These are phyloP conservation scores for Jacaranda mimosifolia DNA, from an alignment of 257 asterid genomes.

Conservation along the genomic window DNA sequence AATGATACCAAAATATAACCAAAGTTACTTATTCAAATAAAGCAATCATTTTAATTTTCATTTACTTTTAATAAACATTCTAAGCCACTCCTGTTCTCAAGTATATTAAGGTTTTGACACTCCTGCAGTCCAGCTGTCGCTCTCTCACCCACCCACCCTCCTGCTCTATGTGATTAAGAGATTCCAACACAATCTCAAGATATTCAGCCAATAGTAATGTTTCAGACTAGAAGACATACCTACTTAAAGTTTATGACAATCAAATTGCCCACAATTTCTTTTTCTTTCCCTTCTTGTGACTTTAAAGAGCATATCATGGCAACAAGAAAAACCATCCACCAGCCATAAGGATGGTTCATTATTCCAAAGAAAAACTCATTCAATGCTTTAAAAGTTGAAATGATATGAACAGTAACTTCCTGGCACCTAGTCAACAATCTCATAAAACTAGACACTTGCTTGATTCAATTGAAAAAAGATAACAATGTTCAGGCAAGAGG, in stretches of 20 bases:
- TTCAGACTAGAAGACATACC: conserved; percentile 4
- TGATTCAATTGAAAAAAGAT: not conserved
- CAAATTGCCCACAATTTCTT: not conserved
- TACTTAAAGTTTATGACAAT: not conserved
- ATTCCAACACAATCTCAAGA: not conserved
- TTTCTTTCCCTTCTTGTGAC: not conserved
- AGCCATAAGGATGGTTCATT: too few relatives aligned
- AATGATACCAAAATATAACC: too few relatives aligned
- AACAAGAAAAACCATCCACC: too few relatives aligned
- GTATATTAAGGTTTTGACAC: not conserved
- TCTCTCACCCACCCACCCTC: not conserved
- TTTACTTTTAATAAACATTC: not conserved
- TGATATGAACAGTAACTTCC: too few relatives aligned
- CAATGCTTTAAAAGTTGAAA: not conserved
- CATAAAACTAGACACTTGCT: not conserved
- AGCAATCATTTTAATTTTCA: too few relatives aligned
- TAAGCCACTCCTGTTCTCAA: not conserved
- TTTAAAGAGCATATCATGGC: conserved; percentile 3
- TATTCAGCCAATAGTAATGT: not conserved
- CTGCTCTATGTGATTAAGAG: not conserved
- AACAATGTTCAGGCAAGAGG: conserved; percentile 11
- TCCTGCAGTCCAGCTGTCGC: not conserved
- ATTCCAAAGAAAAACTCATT: conserved; percentile 3
- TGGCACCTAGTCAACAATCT: too few relatives aligned
- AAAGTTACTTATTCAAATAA: too few relatives aligned